Evolutionary conservation across 1,284 basidiomycete genomes (phyloP).

Genomic region (Trametes hirsuta): DNA sequence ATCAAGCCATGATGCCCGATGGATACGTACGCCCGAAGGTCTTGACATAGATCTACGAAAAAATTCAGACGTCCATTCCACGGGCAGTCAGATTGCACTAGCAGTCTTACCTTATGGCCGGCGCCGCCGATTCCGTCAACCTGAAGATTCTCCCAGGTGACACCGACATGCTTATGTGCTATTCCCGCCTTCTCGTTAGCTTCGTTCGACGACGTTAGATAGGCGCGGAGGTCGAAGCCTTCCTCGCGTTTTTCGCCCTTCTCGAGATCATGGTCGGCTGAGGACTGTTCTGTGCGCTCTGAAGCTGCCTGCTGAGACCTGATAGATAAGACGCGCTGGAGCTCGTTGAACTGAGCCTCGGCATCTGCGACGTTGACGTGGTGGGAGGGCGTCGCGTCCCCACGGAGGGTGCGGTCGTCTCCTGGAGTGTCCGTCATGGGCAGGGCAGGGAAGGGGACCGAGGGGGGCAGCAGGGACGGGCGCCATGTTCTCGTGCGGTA

Average conservation of each 20-base stretch:
- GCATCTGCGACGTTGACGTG: slow-evolving; percentile 50
- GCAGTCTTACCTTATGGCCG: slow-evolving; percentile 52
- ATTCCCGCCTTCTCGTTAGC: slow-evolving; percentile 73
- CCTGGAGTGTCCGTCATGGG: slow-evolving; percentile 35
- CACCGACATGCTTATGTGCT: slow-evolving; percentile 83
- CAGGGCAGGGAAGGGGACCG: slow-evolving; percentile 1
- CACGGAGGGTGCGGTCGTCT: slow-evolving; percentile 35
- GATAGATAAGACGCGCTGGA: slow-evolving; percentile 44
- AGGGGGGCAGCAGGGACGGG: slow-evolving; percentile 3
- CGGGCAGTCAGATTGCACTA: slow-evolving; percentile 8
- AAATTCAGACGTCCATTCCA: not conserved
- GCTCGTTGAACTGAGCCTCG: slow-evolving; percentile 56
- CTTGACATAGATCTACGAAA: slow-evolving; percentile 63
- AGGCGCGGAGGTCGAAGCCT: slow-evolving; percentile 75
- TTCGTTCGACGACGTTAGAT: slow-evolving; percentile 71
- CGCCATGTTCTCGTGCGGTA: not conserved
- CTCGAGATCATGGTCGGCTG: slow-evolving; percentile 43
- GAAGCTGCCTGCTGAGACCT: slow-evolving; percentile 21
- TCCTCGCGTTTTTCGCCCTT: slow-evolving; percentile 44
- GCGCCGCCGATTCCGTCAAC: slow-evolving; percentile 73
- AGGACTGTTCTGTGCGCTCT: slow-evolving; percentile 24
- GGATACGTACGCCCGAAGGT: slow-evolving; percentile 59
- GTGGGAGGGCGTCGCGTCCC: slow-evolving; percentile 32
- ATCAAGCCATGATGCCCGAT: not conserved
- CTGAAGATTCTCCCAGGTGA: slow-evolving; percentile 76